Base-by-base conservation (phyloP, 2,329 filamentous ascomycete genomes). In the Cadophora luteo-olivacea region DNA sequence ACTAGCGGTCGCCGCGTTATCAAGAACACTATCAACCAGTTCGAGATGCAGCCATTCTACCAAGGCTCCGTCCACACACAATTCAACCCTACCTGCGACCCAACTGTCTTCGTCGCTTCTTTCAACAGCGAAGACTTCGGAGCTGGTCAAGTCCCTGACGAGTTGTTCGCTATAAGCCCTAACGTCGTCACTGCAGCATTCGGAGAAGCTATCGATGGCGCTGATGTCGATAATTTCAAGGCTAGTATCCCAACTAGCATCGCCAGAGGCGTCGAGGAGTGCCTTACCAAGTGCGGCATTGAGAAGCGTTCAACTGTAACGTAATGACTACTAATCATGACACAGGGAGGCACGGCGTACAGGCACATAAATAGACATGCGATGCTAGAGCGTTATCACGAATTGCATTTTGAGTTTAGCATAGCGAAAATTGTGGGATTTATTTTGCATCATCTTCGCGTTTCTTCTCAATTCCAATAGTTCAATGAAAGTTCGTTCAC, bases 21-120 rank as follows among this genome's bases (percentile, higher is more conserved):
- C 61, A 72, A 71, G 57, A 82, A 81, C 71, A 79, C 77, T 45
- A 76, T 87, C 38, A 73, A 72, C 12, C 76, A 79, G 69, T 81
- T 81, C 76, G 81, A 84, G 77, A 84, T 86, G 78, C 85, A 84
- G 3, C 81, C 84, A 58, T 87, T 87, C 78, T 85, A 83, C 73
- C 82, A 84, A 75, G 86, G 86, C 36, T 80, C 82, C 7, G 75
- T 87, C 24, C 86, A 89, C 77, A 84, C 82, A 8, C 84, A 87
- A 75, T 86, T 82, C 77, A 89, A 88, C 79, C 85, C 85, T 1
- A 79, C 82, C 72, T 88, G 86, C 77, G 78, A 81, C 52, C 77
- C 81, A 48, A 84, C 82, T 65, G 79, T 82, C n/a, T 86, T 86
- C 73, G 79, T 86, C 38, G 85, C 85, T 11, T 77, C 80, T 45